Conservation (phyloP, 2,329 filamentous ascomycete species). For the Didymella lethalis region DNA sequence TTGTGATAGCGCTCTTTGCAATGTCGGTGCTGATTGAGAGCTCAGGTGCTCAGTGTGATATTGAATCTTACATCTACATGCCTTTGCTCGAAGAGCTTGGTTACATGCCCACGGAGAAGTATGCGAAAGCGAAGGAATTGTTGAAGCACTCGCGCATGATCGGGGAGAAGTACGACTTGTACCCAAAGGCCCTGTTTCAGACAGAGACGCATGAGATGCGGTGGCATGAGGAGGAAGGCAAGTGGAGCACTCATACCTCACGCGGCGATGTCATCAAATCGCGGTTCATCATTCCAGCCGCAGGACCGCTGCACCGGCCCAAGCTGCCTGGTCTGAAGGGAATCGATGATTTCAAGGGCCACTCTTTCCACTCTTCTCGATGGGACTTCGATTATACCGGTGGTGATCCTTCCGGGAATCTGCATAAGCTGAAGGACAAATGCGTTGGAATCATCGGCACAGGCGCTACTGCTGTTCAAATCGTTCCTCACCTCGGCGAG, state of each 20-base stretch:
- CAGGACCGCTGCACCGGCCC: slow-evolving; percentile 55
- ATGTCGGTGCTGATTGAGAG: background rate
- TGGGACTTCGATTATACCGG: slow-evolving; percentile 42
- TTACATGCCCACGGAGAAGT: slow-evolving; percentile 64
- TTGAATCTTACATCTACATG: slow-evolving; percentile 45
- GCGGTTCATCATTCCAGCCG: slow-evolving; percentile 52
- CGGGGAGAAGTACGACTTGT: slow-evolving; percentile 55
- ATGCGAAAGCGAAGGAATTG: slow-evolving; percentile 57
- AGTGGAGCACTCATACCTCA: slow-evolving; percentile 37
- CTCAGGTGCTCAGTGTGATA: slow-evolving; percentile 34
- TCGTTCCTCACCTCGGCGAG: slow-evolving; percentile 53
- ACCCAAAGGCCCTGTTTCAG: slow-evolving; percentile 57
- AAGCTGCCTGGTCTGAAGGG: slow-evolving; percentile 44
- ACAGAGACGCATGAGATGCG: slow-evolving; percentile 52
- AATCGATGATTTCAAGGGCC: slow-evolving; percentile 32
- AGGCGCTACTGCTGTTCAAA: slow-evolving; percentile 46
- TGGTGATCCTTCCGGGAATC: slow-evolving; percentile 27
- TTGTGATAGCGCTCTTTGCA: background rate
- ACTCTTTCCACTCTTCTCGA: slow-evolving; percentile 43
- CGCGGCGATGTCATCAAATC: slow-evolving; percentile 43
- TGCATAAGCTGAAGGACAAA: slow-evolving; percentile 50
- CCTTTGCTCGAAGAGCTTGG: slow-evolving; percentile 37
- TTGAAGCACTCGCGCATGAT: slow-evolving; percentile 57
- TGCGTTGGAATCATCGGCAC: slow-evolving; percentile 48
- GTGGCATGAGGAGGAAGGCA: slow-evolving; percentile 58